These are phyloP conservation scores for Serendipita sp. DNA, from an alignment of 768 basidiomycete species.

Conservation along the genomic window DNA sequence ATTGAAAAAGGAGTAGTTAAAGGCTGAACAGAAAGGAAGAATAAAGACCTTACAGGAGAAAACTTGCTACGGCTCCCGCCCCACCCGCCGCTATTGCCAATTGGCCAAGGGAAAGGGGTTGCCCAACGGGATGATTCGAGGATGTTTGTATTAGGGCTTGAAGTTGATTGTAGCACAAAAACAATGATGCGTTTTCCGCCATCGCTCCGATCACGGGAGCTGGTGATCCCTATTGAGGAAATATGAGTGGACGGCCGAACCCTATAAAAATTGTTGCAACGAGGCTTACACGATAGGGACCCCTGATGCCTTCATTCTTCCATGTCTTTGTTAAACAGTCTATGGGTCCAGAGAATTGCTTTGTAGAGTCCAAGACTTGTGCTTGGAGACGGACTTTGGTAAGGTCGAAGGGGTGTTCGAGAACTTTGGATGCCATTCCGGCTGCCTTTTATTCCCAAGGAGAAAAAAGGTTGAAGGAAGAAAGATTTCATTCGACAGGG, in stretches of 20 bases:
- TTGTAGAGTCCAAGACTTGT: constrained; percentile 57
- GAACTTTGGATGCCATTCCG: constrained; percentile 73
- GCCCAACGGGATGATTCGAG: constrained; percentile 21
- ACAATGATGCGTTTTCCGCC: constrained; percentile 78
- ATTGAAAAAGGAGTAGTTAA: no score
- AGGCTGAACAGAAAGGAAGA: background rate
- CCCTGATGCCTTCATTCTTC: constrained; percentile 61
- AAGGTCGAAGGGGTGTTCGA: constrained; percentile 92
- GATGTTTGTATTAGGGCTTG: constrained; percentile 40
- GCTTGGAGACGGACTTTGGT: constrained; percentile 88
- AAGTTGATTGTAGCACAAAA: constrained; percentile 67
- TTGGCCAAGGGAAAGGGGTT: constrained; percentile 44
- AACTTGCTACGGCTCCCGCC: constrained; percentile 77
- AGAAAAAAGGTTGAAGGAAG: background rate
- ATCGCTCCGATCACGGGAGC: constrained; percentile 85
- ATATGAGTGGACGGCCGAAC: background rate
- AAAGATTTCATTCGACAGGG: background rate
- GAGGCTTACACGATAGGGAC: constrained; percentile 68
- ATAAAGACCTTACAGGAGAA: constrained; percentile 49
- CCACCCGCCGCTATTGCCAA: constrained; percentile 66
- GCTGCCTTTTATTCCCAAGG: constrained; percentile 41
- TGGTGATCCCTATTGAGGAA: constrained; percentile 52
- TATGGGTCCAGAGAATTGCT: constrained; percentile 66
- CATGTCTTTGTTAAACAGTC: constrained; percentile 78
- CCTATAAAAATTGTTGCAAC: background rate